Percentiles rank a stretch among this genome's conserved stretches.
These are phyloP conservation scores for Pleurotus ostreatus DNA, from an alignment of 768 basidiomycete species.

Conservation along the genomic window DNA sequence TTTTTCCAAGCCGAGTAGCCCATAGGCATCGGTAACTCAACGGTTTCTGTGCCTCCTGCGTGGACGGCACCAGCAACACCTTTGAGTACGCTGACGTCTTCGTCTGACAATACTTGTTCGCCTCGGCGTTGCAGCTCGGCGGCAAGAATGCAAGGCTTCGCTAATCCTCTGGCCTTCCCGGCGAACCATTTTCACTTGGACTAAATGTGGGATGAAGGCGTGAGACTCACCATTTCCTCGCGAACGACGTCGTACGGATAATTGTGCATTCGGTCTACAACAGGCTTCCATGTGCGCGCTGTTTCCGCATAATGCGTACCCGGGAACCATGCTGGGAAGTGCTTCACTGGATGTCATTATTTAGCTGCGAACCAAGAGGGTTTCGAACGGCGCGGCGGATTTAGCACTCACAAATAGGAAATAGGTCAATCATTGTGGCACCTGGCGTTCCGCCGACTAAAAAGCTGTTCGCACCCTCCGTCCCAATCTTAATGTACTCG, in stretches of 20 bases:
- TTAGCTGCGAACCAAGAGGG: neutral
- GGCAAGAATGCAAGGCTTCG: constrained; percentile 13
- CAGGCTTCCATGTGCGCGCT: constrained; percentile 25
- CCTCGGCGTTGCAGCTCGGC: constrained; percentile 5
- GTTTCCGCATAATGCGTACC: constrained; percentile 30
- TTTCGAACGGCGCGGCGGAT: neutral
- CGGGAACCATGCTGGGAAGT: constrained; percentile 36
- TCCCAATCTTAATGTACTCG: constrained; percentile 16
- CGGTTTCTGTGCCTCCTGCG: constrained; percentile 34
- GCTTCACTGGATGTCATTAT: constrained; percentile 24
- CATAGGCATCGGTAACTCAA: constrained; percentile 2
- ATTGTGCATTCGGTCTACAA: constrained; percentile 26
- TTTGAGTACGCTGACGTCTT: constrained; percentile 17
- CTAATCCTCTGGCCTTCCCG: constrained; percentile 11
- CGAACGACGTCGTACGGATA: constrained; percentile 26
- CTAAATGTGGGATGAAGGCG: neutral
- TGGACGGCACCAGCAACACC: constrained; percentile 26
- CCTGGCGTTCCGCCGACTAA: constrained; percentile 14
- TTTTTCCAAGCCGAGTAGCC: neutral
- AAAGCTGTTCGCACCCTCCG: constrained; percentile 12
- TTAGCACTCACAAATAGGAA: constrained; percentile 17
- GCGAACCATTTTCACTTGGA: neutral
- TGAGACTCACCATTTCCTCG: constrained; percentile 21
- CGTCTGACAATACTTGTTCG: constrained; percentile 2
- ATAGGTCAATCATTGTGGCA: constrained; percentile 16